A percentile compares a stretch with the other conserved stretches of the same genome.
These are phyloP conservation scores for Papiliotrema flavescens DNA, from an alignment of 1,284 basidiomycete species.

Conservation along the genomic window DNA sequence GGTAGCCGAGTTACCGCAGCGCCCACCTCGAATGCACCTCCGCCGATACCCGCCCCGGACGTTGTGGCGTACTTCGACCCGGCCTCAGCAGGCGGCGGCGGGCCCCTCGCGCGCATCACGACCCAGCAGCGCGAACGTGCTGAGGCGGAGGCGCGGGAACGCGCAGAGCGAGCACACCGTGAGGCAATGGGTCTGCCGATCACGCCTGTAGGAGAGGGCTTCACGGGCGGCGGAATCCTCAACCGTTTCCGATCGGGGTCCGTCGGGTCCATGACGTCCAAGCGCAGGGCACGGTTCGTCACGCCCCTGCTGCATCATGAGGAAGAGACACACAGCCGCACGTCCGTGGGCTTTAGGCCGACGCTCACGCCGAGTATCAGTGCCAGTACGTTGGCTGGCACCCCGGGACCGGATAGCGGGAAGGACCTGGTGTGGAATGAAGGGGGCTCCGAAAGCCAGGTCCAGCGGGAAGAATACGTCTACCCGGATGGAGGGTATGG, in stretches of 20 bases:
- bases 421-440: not conserved
- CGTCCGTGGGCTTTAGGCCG: not conserved
- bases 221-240: conserved; percentile 10
- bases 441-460: not conserved
- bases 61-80: conserved; percentile 35
- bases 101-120: conserved; percentile 32
- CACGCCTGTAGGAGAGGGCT: not conserved
- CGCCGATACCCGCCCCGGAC: conserved; percentile 12
- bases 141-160: conserved; percentile 16
- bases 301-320: conserved; percentile 10
- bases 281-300: conserved; percentile 3
- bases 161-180: conserved; percentile 5
- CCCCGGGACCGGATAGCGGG: not conserved
- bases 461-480: conserved; percentile 10
- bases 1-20: not conserved
- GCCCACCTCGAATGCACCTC: not conserved
- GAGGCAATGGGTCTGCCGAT: conserved; percentile 5
- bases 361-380: not conserved
- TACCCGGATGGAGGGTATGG: conserved; percentile 40
- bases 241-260: conserved; percentile 13
- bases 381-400: not conserved
- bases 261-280: conserved; percentile 2
- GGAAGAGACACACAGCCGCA: not conserved
- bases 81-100: conserved; percentile 34
- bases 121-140: conserved; percentile 26